phyloP scores from a whole-genome alignment of 495 filamentous ascomycete genomes.

The Xylona heveae region DNA sequence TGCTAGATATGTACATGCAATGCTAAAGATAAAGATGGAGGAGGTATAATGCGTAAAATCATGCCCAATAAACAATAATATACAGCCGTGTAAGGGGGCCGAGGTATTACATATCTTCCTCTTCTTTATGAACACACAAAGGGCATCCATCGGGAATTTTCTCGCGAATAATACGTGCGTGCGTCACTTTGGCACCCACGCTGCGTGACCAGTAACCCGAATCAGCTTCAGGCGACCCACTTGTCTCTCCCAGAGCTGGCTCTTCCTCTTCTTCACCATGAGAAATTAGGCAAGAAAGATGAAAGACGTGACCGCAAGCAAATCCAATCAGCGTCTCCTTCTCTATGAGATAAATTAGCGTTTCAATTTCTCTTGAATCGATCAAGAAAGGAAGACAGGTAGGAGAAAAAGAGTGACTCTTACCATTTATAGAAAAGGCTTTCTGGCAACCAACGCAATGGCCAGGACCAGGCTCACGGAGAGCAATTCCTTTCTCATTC shows the following conservation, averaged over 20 bases:
- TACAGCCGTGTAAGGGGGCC: no score
- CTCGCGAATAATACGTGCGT: conserved; percentile 58
- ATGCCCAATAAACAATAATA: no score
- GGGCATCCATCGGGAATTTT: conserved; percentile 49
- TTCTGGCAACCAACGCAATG: conserved; percentile 39
- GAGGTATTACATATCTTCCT: conserved; percentile 3
- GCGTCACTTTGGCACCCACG: conserved; percentile 74
- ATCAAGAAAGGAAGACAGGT: not conserved
- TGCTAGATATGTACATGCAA: no score
- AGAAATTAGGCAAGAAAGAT: conserved; percentile 55
- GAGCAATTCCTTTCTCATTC: not conserved
- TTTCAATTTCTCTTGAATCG: no score
- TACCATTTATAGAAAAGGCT: conserved; percentile 31
- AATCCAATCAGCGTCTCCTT: conserved; percentile 71
- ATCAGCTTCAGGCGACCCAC: conserved; percentile 14
- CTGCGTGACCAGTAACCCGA: conserved; percentile 25
- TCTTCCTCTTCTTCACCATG: conserved; percentile 13
- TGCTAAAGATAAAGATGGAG: no score
- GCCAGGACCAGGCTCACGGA: conserved; percentile 9
- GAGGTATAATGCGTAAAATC: no score
- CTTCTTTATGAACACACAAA: conserved; percentile 26
- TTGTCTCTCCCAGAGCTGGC: conserved; percentile 8
- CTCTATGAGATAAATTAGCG: no score
- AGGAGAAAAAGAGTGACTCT: conserved; percentile 5
- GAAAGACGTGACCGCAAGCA: conserved; percentile 80